Conservation (phyloP, 164 flowering plant genomes). For the Stephania yunnanensis region DNA sequence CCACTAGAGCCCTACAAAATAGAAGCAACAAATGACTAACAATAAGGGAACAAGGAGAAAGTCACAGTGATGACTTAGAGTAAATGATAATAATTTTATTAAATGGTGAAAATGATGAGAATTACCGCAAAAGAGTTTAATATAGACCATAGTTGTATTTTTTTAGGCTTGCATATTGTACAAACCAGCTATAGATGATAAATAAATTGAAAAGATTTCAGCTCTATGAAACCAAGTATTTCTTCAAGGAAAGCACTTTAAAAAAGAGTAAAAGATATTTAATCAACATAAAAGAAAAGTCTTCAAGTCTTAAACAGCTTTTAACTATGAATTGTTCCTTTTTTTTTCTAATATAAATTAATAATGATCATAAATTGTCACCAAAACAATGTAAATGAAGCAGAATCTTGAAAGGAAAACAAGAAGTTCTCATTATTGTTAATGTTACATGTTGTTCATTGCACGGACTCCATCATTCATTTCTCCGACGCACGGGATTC, state of each 20-base stretch:
- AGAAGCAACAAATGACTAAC: not conserved
- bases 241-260: not conserved
- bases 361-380: too few relatives aligned
- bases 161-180: not conserved
- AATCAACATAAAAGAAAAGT: not conserved
- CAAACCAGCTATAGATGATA: not conserved
- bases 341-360: too few relatives aligned
- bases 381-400: too few relatives aligned
- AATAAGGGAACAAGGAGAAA: not conserved
- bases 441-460: too few relatives aligned
- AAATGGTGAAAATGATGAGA: not conserved
- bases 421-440: too few relatives aligned
- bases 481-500: not conserved
- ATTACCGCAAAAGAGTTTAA: not conserved
- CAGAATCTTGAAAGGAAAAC: too few relatives aligned
- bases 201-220: too few relatives aligned
- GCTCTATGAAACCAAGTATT: not conserved
- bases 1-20: constrained; percentile 62
- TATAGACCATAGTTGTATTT: not conserved
- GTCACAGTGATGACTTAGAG: too few relatives aligned
- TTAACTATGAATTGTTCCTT: too few relatives aligned
- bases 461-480: not conserved
- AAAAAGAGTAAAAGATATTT: too few relatives aligned
- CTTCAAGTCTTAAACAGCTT: too few relatives aligned
- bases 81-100: too few relatives aligned